Conservation (phyloP, 2,329 filamentous ascomycete species). For the Cadophora sp. region DNA sequence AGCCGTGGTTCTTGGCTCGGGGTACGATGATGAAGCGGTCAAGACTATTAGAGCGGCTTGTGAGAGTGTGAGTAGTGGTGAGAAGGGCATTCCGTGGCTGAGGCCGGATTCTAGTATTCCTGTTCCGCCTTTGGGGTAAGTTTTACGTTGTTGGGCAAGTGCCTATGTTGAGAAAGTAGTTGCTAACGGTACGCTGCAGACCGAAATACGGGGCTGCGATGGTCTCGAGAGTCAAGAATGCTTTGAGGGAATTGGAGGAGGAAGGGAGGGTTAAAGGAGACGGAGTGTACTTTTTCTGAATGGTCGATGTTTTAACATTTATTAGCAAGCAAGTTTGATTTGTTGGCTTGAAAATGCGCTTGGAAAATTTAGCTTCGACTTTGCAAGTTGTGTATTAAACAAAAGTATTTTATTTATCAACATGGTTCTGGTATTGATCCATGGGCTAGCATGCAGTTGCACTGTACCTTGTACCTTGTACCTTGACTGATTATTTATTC, state of each 20-base stretch:
- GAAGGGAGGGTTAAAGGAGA: constrained; percentile 15
- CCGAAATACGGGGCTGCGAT: constrained; percentile 15
- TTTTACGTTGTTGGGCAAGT: background rate
- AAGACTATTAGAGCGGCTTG: constrained; percentile 12
- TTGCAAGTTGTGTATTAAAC: no score
- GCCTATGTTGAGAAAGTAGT: no score
- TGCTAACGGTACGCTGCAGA: background rate
- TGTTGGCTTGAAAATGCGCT: no score
- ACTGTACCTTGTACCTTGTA: no score
- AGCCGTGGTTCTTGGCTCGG: constrained; percentile 6
- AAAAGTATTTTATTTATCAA: no score
- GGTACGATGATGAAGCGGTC: constrained; percentile 11
- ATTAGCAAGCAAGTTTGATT: no score
- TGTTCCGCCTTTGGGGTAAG: constrained; percentile 17
- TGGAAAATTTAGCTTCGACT: no score
- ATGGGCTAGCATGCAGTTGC: no score
- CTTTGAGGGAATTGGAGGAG: constrained; percentile 12
- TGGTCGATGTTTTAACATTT: background rate
- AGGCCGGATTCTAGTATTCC: constrained; percentile 11
- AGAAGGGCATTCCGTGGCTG: constrained; percentile 15
- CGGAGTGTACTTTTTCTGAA: constrained; percentile 18
- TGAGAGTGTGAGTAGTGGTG: constrained; percentile 1
- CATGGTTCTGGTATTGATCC: no score
- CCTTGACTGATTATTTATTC: no score
- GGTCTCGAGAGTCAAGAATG: constrained; percentile 7